Percentiles rank a stretch among this genome's conserved stretches.
These are phyloP conservation scores for Botrytis cinerea DNA, from an alignment of 2,329 filamentous ascomycete genomes.

Conservation along the genomic window DNA sequence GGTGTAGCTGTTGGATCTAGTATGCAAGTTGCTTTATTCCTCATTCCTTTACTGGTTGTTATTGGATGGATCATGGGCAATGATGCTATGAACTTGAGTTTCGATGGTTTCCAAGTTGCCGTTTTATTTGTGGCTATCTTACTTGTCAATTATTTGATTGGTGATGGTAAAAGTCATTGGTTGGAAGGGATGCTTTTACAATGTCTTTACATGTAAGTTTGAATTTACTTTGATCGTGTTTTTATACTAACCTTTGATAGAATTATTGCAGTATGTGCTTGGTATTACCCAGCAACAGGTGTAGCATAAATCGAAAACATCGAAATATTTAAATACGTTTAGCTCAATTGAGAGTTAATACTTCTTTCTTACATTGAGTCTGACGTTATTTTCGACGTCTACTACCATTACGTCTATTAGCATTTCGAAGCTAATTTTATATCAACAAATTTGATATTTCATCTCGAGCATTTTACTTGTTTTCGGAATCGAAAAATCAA, in stretches of 20 bases:
- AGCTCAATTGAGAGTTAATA: neutral
- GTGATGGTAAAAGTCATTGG: conserved; percentile 61
- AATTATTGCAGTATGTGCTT: conserved; percentile 33
- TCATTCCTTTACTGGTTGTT: conserved; percentile 78
- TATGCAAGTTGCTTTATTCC: conserved; percentile 80
- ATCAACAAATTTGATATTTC: neutral
- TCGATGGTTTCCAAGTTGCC: conserved; percentile 83
- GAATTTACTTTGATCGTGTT: neutral
- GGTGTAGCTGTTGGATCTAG: conserved; percentile 81
- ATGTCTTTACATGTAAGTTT: conserved; percentile 40
- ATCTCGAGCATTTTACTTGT: neutral
- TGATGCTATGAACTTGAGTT: conserved; percentile 66
- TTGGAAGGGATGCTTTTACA: conserved; percentile 40
- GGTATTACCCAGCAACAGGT: conserved; percentile 29
- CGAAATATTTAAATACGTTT: neutral
- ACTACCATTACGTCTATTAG: neutral
- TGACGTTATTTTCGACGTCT: neutral
- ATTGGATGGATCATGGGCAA: conserved; percentile 75
- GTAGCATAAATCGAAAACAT: neutral
- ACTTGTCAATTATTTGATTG: conserved; percentile 82
- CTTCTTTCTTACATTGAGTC: neutral
- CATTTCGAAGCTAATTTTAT: neutral
- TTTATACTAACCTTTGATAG: conserved; percentile 13
- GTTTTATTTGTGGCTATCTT: conserved; percentile 81
- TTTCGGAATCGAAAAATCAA: neutral